Evolutionary conservation across 2,329 filamentous ascomycete species (phyloP).

Genomic region (Ceratocystis lukuohia): DNA sequence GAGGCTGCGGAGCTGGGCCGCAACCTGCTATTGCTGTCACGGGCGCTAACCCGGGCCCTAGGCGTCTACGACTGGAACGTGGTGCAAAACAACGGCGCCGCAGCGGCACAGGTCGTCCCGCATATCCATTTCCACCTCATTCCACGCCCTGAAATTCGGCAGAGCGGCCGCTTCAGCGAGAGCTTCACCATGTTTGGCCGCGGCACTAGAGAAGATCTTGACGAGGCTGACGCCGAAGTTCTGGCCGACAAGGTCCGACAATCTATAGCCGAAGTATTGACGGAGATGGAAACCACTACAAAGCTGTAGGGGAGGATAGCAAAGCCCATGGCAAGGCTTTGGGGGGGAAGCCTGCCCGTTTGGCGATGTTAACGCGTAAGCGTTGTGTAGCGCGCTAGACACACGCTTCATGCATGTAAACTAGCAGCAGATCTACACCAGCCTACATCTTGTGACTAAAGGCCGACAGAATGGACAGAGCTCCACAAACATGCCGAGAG

Average conservation of each 20-base stretch:
- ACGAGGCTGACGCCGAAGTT: slow-evolving; percentile 55
- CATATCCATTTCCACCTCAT: slow-evolving; percentile 95
- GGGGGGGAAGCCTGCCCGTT: neutral
- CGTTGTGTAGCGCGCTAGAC: too few relatives aligned
- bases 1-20: slow-evolving; percentile 55
- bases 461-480: neutral
- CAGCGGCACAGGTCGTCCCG: slow-evolving; percentile 82
- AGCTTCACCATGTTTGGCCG: slow-evolving; percentile 76
- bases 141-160: slow-evolving; percentile 57
- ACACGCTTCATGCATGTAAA: too few relatives aligned
- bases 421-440: too few relatives aligned
- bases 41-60: slow-evolving; percentile 54
- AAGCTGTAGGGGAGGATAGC: neutral
- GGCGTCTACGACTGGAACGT: slow-evolving; percentile 83
- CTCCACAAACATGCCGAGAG: neutral
- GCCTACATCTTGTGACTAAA: neutral
- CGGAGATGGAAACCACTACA: slow-evolving; percentile 28
- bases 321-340: too few relatives aligned
- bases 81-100: slow-evolving; percentile 85
- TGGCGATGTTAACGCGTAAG: too few relatives aligned
- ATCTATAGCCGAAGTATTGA: slow-evolving; percentile 36
- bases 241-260: slow-evolving; percentile 44
- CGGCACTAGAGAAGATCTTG: slow-evolving; percentile 57
- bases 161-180: slow-evolving; percentile 39
- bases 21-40: slow-evolving; percentile 58